These are phyloP conservation scores for Salix koriyanagi DNA, from an alignment of 345 rosid genomes.

Conservation along the genomic window DNA sequence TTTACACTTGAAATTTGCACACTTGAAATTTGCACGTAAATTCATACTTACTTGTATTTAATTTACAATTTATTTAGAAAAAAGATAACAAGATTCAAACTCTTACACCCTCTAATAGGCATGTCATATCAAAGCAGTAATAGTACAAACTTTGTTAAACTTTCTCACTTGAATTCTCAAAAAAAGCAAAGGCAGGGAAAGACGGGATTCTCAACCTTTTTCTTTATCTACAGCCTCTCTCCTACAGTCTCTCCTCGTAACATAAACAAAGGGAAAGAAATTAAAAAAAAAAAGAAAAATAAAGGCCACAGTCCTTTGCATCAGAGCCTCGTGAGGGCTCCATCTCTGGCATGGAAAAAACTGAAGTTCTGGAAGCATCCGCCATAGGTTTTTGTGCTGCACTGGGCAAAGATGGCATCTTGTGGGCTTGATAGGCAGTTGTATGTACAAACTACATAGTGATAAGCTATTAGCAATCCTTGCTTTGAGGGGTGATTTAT, in stretches of 20 bases:
- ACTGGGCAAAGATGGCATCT: not conserved
- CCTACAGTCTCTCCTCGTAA: not conserved
- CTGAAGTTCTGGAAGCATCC: slow-evolving; percentile 15
- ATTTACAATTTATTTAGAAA: no score
- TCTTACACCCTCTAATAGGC: not conserved
- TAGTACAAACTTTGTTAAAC: not conserved
- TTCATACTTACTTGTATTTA: no score
- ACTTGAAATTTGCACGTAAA: fast-evolving
- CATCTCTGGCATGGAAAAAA: not conserved
- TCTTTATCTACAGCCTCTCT: slow-evolving; percentile 6
- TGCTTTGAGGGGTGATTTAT: not conserved
- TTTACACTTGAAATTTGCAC: no score
- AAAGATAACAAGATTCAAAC: no score
- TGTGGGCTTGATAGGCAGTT: not conserved
- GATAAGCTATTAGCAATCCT: slow-evolving; percentile 4
- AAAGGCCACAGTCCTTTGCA: not conserved
- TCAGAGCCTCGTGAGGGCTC: not conserved
- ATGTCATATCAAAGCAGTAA: not conserved
- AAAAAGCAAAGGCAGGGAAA: not conserved
- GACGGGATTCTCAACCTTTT: not conserved
- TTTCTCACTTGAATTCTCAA: slow-evolving; percentile 1
- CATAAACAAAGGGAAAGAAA: not conserved
- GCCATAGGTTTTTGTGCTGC: not conserved
- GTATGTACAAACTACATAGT: not conserved
- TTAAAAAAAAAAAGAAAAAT: not conserved